Evolutionary conservation across 2,329 filamentous ascomycete species (phyloP).

Genomic region (Exophiala calicioides): DNA sequence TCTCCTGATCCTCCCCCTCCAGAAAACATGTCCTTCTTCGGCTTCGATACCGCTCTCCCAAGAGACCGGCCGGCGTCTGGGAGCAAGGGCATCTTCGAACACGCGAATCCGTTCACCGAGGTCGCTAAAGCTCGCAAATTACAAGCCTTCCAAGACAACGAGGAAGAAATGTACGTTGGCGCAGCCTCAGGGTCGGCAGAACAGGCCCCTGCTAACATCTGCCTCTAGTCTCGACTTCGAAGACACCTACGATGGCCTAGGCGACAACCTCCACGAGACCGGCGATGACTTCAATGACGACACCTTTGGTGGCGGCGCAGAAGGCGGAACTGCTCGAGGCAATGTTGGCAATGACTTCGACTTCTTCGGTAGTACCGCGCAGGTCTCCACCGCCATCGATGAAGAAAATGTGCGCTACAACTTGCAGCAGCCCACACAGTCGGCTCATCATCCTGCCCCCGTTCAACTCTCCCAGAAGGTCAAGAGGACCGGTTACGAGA

Average conservation of each 20-base stretch:
- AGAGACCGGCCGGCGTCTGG: slow-evolving; percentile 50
- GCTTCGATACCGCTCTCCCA: slow-evolving; percentile 72
- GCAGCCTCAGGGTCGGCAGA: background rate
- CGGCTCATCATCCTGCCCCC: slow-evolving; percentile 38
- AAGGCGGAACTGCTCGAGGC: slow-evolving; percentile 48
- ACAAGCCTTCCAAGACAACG: slow-evolving; percentile 49
- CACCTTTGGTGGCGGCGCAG: slow-evolving; percentile 70
- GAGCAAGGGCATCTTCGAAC: slow-evolving; percentile 74
- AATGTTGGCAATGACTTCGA: slow-evolving; percentile 89
- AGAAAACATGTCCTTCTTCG: slow-evolving; percentile 91
- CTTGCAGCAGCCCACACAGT: slow-evolving; percentile 65
- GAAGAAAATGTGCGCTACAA: slow-evolving; percentile 87
- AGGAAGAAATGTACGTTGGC: slow-evolving; percentile 59
- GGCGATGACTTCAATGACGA: slow-evolving; percentile 97
- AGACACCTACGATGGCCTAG: slow-evolving; percentile 94
- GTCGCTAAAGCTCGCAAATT: slow-evolving; percentile 61
- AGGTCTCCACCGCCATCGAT: slow-evolving; percentile 80
- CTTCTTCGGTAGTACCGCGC: slow-evolving; percentile 90
- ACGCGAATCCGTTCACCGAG: slow-evolving; percentile 85
- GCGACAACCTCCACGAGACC: slow-evolving; percentile 84
- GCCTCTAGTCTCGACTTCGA: slow-evolving; percentile 79
- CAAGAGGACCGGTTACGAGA: slow-evolving; percentile 82
- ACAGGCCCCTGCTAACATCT: slow-evolving; percentile 32
- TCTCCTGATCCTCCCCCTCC: no score
- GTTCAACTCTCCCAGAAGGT: slow-evolving; percentile 58